Percentiles rank a stretch among this genome's conserved stretches.
These are phyloP conservation scores for Phytophthora niederhauseri DNA, from an alignment of 352 stramenopile genomes.

Conservation along the genomic window DNA sequence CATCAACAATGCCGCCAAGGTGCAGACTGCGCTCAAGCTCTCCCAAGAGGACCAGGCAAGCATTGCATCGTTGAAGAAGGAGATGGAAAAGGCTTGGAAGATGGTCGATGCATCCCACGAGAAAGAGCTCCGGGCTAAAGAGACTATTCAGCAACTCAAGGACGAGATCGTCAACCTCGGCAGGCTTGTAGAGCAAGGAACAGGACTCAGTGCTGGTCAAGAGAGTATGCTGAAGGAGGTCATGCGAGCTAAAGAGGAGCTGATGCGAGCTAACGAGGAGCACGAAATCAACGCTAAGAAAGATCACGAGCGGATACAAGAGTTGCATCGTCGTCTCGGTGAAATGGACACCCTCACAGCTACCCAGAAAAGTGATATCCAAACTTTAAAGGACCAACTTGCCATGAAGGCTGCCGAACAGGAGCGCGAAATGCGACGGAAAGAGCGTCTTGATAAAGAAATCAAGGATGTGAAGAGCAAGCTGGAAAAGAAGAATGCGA, in stretches of 20 bases:
- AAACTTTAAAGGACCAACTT: slow-evolving; percentile 89
- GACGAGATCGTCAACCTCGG: slow-evolving; percentile 96
- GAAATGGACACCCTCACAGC: slow-evolving; percentile 67
- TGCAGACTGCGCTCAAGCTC: slow-evolving; percentile 95
- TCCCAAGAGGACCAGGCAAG: slow-evolving; percentile 94
- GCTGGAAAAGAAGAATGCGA: slow-evolving; percentile 88
- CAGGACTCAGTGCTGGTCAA: slow-evolving; percentile 90
- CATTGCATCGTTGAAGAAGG: slow-evolving; percentile 94
- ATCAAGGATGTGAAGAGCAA: slow-evolving; percentile 91
- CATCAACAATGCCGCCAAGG: slow-evolving; percentile 96
- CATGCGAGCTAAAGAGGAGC: slow-evolving; percentile 90
- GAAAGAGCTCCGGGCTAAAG: slow-evolving; percentile 94
- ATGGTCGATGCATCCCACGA: slow-evolving; percentile 96
- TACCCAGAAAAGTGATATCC: slow-evolving; percentile 74
- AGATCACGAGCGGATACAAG: slow-evolving; percentile 81
- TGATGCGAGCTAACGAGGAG: slow-evolving; percentile 88
- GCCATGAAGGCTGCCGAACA: slow-evolving; percentile 88
- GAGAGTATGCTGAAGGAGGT: slow-evolving; percentile 95
- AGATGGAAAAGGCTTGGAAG: slow-evolving; percentile 97
- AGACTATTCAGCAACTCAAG: slow-evolving; percentile 95
- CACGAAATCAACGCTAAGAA: slow-evolving; percentile 82
- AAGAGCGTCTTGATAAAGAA: slow-evolving; percentile 94
- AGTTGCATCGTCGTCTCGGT: slow-evolving; percentile 69
- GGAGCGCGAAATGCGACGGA: slow-evolving; percentile 86
- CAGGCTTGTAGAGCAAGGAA: slow-evolving; percentile 95